Evolutionary conservation across 1,284 basidiomycete species (phyloP).

Genomic region (Irpex sp.): DNA sequence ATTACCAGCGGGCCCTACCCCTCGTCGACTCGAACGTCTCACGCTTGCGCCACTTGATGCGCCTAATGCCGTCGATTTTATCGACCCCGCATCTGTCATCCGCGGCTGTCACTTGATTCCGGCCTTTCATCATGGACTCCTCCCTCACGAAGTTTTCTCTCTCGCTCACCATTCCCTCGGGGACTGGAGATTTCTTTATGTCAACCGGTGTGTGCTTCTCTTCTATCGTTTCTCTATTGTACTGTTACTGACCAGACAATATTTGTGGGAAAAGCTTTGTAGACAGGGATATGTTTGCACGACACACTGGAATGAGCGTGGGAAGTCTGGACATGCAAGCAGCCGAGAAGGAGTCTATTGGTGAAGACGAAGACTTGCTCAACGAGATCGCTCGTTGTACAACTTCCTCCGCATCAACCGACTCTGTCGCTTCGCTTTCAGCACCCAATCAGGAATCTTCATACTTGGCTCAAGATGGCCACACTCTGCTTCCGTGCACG

Average conservation of each 20-base stretch:
- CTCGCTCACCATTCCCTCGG: slow-evolving; percentile 28
- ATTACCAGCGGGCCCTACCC: not conserved
- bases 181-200: too few species aligned
- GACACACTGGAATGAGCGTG: not conserved
- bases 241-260: not conserved
- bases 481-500: too few species aligned
- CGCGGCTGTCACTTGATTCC: not conserved
- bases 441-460: too few species aligned
- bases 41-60: not conserved
- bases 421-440: too few species aligned
- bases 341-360: not conserved
- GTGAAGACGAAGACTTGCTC: not conserved
- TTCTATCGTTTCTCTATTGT: too few species aligned
- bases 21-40: not conserved
- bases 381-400: too few species aligned
- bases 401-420: too few species aligned
- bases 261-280: not conserved
- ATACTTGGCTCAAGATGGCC: too few species aligned
- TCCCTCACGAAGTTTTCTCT: not conserved
- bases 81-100: not conserved
- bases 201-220: too few species aligned
- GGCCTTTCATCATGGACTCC: not conserved
- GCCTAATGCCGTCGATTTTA: not conserved
- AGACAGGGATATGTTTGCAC: not conserved
- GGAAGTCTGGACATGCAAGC: not conserved